These are phyloP conservation scores for Vickermania ingenoplastis DNA, from an alignment of 208 protist species.

Conservation along the genomic window DNA sequence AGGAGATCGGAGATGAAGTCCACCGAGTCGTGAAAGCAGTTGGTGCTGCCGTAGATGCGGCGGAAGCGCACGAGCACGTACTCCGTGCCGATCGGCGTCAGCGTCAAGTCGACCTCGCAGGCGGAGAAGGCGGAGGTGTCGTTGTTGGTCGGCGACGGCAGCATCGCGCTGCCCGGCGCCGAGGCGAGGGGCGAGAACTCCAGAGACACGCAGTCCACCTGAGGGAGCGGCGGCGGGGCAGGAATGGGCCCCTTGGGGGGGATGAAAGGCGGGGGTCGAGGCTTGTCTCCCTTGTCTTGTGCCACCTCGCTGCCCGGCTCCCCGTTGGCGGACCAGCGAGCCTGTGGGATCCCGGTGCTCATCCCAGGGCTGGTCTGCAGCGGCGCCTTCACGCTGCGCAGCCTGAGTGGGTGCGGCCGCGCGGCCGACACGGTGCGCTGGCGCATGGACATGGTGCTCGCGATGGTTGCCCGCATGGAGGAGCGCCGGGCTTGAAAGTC, in stretches of 20 bases:
- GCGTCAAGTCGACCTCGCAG: slow-evolving; percentile 73
- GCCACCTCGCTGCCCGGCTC: not conserved
- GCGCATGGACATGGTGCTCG: not conserved
- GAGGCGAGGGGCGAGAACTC: not conserved
- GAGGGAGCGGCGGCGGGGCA: too few relatives aligned
- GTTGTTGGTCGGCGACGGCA: not conserved
- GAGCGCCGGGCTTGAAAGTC: not conserved
- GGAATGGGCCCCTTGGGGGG: not conserved
- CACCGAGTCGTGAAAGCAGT: slow-evolving; percentile 82
- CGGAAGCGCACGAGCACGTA: slow-evolving; percentile 76
- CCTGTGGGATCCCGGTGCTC: not conserved
- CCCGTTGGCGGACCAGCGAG: not conserved
- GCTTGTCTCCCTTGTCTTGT: not conserved
- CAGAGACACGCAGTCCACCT: not conserved
- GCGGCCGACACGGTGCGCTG: not conserved
- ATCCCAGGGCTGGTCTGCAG: not conserved
- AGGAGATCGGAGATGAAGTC: slow-evolving; percentile 64
- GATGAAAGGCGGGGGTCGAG: too few relatives aligned
- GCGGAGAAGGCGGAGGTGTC: not conserved
- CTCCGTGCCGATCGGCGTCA: slow-evolving; percentile 54
- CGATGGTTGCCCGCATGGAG: not conserved
- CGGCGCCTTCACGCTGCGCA: not conserved
- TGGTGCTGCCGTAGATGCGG: slow-evolving; percentile 75
- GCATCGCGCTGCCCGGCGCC: not conserved
- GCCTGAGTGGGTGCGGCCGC: not conserved